phyloP scores from a whole-genome alignment of 1,139 yeast species.

The Candida labiduridarum region DNA sequence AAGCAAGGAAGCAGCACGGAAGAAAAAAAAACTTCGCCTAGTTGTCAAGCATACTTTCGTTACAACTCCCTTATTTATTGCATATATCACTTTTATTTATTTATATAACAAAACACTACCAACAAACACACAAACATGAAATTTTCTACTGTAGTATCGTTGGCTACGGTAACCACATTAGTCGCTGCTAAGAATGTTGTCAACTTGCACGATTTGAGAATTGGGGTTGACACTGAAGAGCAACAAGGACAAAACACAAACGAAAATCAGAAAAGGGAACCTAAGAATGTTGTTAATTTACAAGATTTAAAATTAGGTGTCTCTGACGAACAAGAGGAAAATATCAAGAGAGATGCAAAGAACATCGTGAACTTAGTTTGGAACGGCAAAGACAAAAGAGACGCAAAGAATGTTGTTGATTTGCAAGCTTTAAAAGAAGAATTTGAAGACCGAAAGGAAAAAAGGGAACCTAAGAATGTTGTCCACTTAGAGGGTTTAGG shows the following conservation, averaged over 20 bases:
- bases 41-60: not conserved
- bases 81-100: not conserved
- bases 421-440: conserved; percentile 9
- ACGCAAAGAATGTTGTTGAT: conserved; percentile 21
- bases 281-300: conserved; percentile 19
- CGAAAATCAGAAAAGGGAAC: conserved; percentile 22
- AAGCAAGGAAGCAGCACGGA: not conserved
- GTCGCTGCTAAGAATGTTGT: conserved; percentile 21
- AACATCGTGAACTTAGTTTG: conserved; percentile 19
- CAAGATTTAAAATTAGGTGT: conserved; percentile 13
- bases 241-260: not conserved
- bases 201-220: conserved; percentile 13
- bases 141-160: conserved; percentile 7
- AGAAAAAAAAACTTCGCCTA: not conserved
- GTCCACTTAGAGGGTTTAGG: conserved; percentile 17
- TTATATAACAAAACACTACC: not conserved
- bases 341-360: conserved; percentile 23
- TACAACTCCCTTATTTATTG: not conserved
- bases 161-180: conserved; percentile 8
- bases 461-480: conserved; percentile 11
- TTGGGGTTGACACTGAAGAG: conserved; percentile 6
- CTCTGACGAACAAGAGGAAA: conserved; percentile 5
- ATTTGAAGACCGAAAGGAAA: not conserved
- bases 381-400: conserved; percentile 16
- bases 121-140: conserved; percentile 10